phyloP scores from a whole-genome alignment of 2,329 filamentous ascomycete genomes.

The Stemphylium lycopersici region DNA sequence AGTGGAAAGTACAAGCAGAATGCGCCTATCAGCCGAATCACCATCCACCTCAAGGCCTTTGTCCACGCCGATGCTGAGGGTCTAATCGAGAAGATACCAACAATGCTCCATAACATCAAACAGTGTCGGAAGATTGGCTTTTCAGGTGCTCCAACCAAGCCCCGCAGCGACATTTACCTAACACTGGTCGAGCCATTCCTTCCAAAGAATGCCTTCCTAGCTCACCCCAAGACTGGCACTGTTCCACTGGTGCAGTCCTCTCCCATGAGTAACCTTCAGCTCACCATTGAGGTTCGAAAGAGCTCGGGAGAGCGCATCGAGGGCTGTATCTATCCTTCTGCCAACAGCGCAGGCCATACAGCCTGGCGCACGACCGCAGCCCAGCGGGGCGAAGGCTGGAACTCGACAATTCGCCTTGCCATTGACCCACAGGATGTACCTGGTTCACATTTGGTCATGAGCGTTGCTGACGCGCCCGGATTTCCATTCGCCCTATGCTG shows the following conservation, averaged over 20 bases:
- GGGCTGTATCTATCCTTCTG: constrained; percentile 84
- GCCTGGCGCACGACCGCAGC: constrained; percentile 87
- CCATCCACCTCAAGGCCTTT: constrained; percentile 81
- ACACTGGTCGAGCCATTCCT: constrained; percentile 82
- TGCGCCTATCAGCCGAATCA: constrained; percentile 73
- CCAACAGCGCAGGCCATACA: constrained; percentile 77
- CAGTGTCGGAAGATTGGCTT: constrained; percentile 92
- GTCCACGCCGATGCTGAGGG: constrained; percentile 76
- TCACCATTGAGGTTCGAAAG: constrained; percentile 87
- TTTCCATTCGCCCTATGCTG: constrained; percentile 90
- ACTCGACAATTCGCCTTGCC: constrained; percentile 81
- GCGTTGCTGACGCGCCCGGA: constrained; percentile 82
- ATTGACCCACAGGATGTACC: constrained; percentile 81
- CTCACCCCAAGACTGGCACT: constrained; percentile 78
- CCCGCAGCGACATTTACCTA: constrained; percentile 92
- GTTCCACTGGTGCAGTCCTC: constrained; percentile 71
- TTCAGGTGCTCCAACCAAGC: constrained; percentile 84
- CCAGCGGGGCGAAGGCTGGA: constrained; percentile 82
- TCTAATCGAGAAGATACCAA: constrained; percentile 86
- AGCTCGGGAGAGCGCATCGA: constrained; percentile 81
- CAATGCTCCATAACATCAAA: constrained; percentile 78
- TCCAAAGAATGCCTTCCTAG: constrained; percentile 67
- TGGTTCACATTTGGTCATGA: constrained; percentile 85
- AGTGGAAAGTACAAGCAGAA: constrained; percentile 78
- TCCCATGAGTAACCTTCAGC: constrained; percentile 76